Evolutionary conservation across 2,329 filamentous ascomycete genomes (phyloP), one percentile per base, ranked within the genome.

Genomic region (Aspergillus sp.): DNA sequence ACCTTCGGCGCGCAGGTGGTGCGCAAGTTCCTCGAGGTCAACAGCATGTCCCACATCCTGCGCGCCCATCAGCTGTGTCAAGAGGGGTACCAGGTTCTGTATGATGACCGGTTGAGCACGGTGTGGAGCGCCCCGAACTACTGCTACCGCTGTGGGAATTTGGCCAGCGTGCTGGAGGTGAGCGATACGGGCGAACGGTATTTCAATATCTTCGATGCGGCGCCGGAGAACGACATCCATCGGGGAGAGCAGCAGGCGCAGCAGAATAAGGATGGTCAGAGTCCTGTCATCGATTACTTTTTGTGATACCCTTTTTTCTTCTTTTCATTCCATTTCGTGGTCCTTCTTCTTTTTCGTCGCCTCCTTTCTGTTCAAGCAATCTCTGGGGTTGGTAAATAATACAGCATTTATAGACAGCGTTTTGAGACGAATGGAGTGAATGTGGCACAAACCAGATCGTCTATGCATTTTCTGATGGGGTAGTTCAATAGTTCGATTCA

Each of bases 61-160:
- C 89, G 94, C 20, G 94, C 94, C n/a, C 94, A 99, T 73, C 94
- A 99, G 76, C 83, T 99, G 4, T 99, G 94, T 71, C 94, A 99
- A 72, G 94, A 99, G 76, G 94, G 94, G 0, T 99, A 93, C 72
- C 94, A 97, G 75, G 89, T 97, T 44, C 83, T 99, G 14, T 99
- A 96, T 71, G 93, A 97, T 65, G 93, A 97, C 73, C 84, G 88
- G 14, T 77, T 99, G 34, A 96, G 91, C 71, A 99, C 94, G 1
- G 94, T 99, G 5, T 99, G 94, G 94, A 97, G 91, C 70, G 94
- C 94, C 4, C 94, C 94, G 2, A 99, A 95, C 66, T 95, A 95
- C 75, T 95, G 90, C 74, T 96, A 96, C 71, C 82, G 92, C 32
- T 99, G 94, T 74, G 94, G 94, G 44, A 99, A 99, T 71, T 87